phyloP scores from a whole-genome alignment of 192 early-diverging fungal species.

The Coemansia umbellata region DNA sequence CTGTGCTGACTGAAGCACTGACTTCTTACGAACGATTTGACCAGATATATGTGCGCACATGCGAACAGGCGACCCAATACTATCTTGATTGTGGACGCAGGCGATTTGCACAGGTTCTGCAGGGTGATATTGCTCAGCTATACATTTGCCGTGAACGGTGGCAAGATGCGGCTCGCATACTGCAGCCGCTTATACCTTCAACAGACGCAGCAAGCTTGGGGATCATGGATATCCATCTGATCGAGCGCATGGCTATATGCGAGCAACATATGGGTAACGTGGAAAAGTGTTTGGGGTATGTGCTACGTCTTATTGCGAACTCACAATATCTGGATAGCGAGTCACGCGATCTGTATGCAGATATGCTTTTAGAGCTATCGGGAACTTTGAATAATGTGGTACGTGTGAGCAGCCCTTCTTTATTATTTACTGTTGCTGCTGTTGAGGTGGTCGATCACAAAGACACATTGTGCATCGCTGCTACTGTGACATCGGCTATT shows the following conservation, averaged over 20 bases:
- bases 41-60: slow-evolving; percentile 45
- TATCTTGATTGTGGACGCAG: slow-evolving; percentile 37
- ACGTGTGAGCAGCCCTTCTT: neutral
- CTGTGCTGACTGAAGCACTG: slow-evolving; percentile 45
- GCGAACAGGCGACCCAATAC: slow-evolving; percentile 51
- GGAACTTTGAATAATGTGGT: neutral
- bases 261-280: slow-evolving; percentile 24
- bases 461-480: slow-evolving; percentile 3
- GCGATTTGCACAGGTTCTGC: slow-evolving; percentile 41
- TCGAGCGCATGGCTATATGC: slow-evolving; percentile 33
- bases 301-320: slow-evolving; percentile 17
- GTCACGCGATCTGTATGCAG: slow-evolving; percentile 5
- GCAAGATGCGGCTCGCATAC: slow-evolving; percentile 22
- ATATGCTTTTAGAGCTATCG: slow-evolving; percentile 17
- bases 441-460: neutral
- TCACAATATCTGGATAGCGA: slow-evolving; percentile 5
- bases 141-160: slow-evolving; percentile 29
- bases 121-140: slow-evolving; percentile 42
- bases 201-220: neutral
- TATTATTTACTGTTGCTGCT: slow-evolving; percentile 10
- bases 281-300: slow-evolving; percentile 9
- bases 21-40: slow-evolving; percentile 38
- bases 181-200: slow-evolving; percentile 21
- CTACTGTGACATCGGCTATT: slow-evolving; percentile 5
- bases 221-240: slow-evolving; percentile 14